Percentiles rank a stretch among this genome's conserved stretches.
Evolutionary conservation across 2,329 filamentous ascomycete species (phyloP).

Genomic region (Cercospora sp.): DNA sequence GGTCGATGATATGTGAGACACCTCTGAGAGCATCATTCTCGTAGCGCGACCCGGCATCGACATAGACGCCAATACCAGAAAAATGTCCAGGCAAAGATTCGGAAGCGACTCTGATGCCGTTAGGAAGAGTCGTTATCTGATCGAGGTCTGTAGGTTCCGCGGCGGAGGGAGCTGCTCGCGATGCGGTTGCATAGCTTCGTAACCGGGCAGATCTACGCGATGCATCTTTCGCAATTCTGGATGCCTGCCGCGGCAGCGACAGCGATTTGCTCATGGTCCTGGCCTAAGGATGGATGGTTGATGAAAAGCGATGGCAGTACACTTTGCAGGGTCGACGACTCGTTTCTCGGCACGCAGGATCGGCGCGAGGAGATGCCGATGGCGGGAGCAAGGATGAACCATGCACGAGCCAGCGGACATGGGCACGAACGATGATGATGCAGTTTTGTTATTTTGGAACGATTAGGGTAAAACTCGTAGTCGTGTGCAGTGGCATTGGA

Average conservation of each 20-base stretch:
- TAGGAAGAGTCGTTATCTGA: conserved; percentile 80
- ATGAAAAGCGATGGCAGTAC: conserved; percentile 5
- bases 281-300: conserved; percentile 1
- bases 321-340: conserved; percentile 4
- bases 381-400: conserved; percentile 4
- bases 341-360: conserved; percentile 5
- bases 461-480: background rate
- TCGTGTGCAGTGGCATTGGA: background rate
- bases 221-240: conserved; percentile 23
- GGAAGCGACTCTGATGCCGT: conserved; percentile 91
- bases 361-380: conserved; percentile 3
- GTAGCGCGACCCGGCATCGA: conserved; percentile 92
- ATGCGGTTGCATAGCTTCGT: conserved; percentile 34
- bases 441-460: background rate
- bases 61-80: conserved; percentile 90
- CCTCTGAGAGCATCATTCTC: conserved; percentile 83
- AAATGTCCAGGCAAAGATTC: conserved; percentile 94
- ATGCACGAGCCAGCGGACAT: background rate
- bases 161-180: conserved; percentile 22
- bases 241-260: conserved; percentile 33
- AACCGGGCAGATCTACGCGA: conserved; percentile 16
- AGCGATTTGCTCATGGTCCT: conserved; percentile 35
- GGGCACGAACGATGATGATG: background rate
- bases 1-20: conserved; percentile 93
- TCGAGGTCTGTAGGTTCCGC: conserved; percentile 86